Evolutionary conservation across 805 yeast genomes (phyloP), one percentile per base, ranked within the genome.

Genomic region (Wickerhamiella galacta): DNA sequence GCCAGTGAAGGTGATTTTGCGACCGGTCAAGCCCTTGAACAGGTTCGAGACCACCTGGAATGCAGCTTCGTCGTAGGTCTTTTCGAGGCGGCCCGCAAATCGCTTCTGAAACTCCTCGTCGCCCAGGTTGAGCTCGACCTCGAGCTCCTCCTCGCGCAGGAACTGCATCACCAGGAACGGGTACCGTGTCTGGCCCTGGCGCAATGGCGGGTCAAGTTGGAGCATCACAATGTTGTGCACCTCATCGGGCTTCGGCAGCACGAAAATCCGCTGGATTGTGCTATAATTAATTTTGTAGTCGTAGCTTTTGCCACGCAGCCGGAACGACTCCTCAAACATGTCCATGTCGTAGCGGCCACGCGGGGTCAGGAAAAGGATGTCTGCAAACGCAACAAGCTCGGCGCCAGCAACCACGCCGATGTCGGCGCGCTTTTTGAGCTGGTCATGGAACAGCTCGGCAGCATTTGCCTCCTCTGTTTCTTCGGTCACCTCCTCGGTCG

Each of bases 321-420:
- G 73, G 56, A 90, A 69, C 32, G 90, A 78, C 20, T 71, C 69
- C 22, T 80, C 74, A 57, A 80, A 90, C 74, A 90, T 76, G 56
- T 87, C 95, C 46, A 90, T 78, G 54, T 90, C 96, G 54, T 85
- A 90, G 56, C 98, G 87, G 43, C 98, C 98, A 67, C 98, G 75
- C 48, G 98, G 98, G 1, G 96, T 90, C 38, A 90, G 70, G 65
- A 90, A 82, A 52, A 87, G 65, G 3, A 85, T 72, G 47, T 87
- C 96, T 32, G 78, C 70, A 59, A 87, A 85, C 4, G 95, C 78
- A 4, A 82, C 95, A 52, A 90, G 77, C 6, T 94, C 90, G 43
- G 85, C 93, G 25, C 96, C 96, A 1, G 93, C 75, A 31, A 75
- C 87, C 54, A 76, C 87, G 12, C 96, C 95, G 50, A 90, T 79